phyloP scores from a whole-genome alignment of 2,329 filamentous ascomycete species.

The Colletotrichum cereale region DNA sequence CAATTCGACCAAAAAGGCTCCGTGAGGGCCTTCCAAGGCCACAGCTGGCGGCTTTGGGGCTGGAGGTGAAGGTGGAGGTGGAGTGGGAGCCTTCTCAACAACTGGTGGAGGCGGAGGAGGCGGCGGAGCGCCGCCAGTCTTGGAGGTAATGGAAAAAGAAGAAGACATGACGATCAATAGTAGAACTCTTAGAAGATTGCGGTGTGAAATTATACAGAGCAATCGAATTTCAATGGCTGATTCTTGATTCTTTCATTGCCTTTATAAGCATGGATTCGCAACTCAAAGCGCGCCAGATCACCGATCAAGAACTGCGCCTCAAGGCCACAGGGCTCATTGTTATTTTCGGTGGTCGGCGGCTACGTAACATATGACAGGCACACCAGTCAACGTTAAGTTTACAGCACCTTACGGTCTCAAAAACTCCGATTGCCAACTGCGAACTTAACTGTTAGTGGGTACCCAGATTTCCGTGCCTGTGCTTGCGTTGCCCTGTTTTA shows the following conservation, averaged over 20 bases:
- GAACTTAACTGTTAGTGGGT: no score
- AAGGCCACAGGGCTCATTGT: no score
- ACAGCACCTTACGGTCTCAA: conserved; percentile 33
- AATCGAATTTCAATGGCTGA: no score
- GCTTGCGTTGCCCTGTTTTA: conserved; percentile 30
- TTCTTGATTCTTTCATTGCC: no score
- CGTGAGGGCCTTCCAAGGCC: background rate
- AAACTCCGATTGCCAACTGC: no score
- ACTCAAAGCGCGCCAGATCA: no score
- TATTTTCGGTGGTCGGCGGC: no score
- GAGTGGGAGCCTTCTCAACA: background rate
- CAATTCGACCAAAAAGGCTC: background rate
- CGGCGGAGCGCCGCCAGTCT: background rate
- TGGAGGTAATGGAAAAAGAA: background rate
- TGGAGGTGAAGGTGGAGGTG: background rate
- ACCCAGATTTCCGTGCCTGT: conserved; percentile 20
- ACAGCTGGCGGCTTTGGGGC: conserved; percentile 1
- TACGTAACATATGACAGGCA: no score
- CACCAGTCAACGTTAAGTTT: conserved; percentile 26
- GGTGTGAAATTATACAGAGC: no score
- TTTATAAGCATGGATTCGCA: no score
- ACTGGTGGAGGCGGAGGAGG: background rate
- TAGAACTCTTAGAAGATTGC: no score
- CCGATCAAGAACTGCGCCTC: no score
- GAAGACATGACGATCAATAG: background rate